Conservation (phyloP, 192 early-diverging fungal genomes). For the Fimicolochytrium jonesii region DNA sequence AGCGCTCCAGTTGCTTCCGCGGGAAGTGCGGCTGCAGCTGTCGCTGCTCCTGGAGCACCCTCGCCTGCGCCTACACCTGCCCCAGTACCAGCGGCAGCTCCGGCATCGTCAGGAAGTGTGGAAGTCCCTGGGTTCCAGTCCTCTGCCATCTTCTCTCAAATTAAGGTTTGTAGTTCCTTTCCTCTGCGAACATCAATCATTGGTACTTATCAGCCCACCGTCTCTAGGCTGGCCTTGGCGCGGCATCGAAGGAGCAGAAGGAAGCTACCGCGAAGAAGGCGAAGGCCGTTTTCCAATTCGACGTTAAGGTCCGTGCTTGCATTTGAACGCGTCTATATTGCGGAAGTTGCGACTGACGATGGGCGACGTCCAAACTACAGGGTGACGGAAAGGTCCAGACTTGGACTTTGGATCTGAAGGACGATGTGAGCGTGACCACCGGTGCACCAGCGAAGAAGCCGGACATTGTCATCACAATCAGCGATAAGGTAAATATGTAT, state of each 20-base stretch:
- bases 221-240: constrained; percentile 39
- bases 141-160: constrained; percentile 63
- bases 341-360: background rate
- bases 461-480: constrained; percentile 38
- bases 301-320: constrained; percentile 27
- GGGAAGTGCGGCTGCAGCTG: constrained; percentile 18
- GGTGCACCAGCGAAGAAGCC: constrained; percentile 30
- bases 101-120: too few species aligned
- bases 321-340: constrained; percentile 2
- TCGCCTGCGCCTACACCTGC: constrained; percentile 10
- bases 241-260: constrained; percentile 49
- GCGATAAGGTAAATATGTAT: constrained; percentile 15
- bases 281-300: constrained; percentile 56
- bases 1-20: constrained; percentile 12
- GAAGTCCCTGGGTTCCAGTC: constrained; percentile 69
- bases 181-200: background rate
- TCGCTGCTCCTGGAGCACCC: constrained; percentile 6
- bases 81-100: background rate
- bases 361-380: background rate
- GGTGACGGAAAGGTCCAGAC: constrained; percentile 36
- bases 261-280: constrained; percentile 60
- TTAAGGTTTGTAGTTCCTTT: constrained; percentile 29
- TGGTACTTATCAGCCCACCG: background rate
- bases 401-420: constrained; percentile 44
- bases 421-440: constrained; percentile 23